Conservation (phyloP, 164 flowering plant species). For the Sextonia rubra region DNA sequence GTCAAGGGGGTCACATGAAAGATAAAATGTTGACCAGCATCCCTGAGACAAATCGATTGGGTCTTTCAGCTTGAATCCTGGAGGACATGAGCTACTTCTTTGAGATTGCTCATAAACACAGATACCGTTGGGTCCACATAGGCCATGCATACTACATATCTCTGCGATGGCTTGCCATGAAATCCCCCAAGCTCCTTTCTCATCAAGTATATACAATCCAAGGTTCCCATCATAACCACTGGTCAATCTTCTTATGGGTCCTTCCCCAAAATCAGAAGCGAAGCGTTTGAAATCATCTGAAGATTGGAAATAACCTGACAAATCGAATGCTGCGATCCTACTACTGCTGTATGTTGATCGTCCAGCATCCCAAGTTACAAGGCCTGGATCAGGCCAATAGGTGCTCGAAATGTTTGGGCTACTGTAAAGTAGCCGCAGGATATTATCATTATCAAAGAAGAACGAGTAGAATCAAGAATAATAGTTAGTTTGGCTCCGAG, state of each 20-base stretch:
- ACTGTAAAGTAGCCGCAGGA: conserved; percentile 25
- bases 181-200: conserved; percentile 8
- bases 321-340: conserved; percentile 10
- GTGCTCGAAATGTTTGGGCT: conserved; percentile 20
- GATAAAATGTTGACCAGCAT: conserved; percentile 14
- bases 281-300: conserved; percentile 1
- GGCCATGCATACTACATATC: conserved; percentile 13
- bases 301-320: conserved; percentile 10
- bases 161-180: conserved; percentile 7
- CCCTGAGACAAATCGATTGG: conserved; percentile 27
- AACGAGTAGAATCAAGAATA: conserved; percentile 34
- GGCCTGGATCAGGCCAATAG: conserved; percentile 29
- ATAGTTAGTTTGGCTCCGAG: conserved; percentile 19
- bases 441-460: conserved; percentile 35
- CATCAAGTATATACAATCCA: conserved; percentile 12
- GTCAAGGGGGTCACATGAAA: background rate
- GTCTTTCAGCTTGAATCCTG: conserved; percentile 4
- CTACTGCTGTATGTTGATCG: conserved; percentile 16
- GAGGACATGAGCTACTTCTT: conserved; percentile 9
- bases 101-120: background rate
- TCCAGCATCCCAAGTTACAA: background rate
- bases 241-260: conserved; percentile 15
- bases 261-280: conserved; percentile 17
- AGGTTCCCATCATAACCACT: conserved; percentile 17
- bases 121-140: conserved; percentile 5